These are phyloP conservation scores for Trichoderma sp. DNA, from an alignment of 2,329 filamentous ascomycete species.

Conservation along the genomic window DNA sequence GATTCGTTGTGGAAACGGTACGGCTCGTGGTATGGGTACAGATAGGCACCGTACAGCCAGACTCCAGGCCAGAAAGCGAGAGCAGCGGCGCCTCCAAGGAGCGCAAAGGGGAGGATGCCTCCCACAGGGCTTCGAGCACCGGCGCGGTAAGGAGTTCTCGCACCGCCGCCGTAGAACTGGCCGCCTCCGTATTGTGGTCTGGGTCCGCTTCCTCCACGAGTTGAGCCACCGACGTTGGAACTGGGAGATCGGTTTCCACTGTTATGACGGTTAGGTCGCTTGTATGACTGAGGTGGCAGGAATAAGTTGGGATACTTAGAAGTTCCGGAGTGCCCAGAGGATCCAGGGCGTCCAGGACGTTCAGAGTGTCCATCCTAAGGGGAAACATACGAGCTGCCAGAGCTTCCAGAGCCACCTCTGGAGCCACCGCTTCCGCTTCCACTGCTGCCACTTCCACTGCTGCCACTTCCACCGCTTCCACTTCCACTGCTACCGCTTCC, in stretches of 20 bases:
- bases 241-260: slow-evolving; percentile 35
- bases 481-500: slow-evolving; percentile 31
- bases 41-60: slow-evolving; percentile 67
- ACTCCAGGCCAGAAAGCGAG: slow-evolving; percentile 66
- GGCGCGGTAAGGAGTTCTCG: slow-evolving; percentile 61
- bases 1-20: slow-evolving; percentile 56
- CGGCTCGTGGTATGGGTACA: slow-evolving; percentile 54
- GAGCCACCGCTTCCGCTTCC: slow-evolving; percentile 34
- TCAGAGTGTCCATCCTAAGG: not conserved
- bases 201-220: slow-evolving; percentile 61
- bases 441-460: slow-evolving; percentile 29
- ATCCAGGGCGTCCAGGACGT: slow-evolving; percentile 4
- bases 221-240: slow-evolving; percentile 55
- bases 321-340: not conserved
- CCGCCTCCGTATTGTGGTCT: slow-evolving; percentile 64
- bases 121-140: slow-evolving; percentile 54
- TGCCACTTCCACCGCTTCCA: slow-evolving; percentile 20
- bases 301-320: not conserved
- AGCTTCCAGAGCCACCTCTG: slow-evolving; percentile 12
- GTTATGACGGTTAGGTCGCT: slow-evolving; percentile 33
- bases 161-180: slow-evolving; percentile 69
- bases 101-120: slow-evolving; percentile 55
- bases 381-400: slow-evolving; percentile 28
- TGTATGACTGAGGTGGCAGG: not conserved
- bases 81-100: slow-evolving; percentile 51